phyloP scores from a whole-genome alignment of 2,329 filamentous ascomycete species.

The Neopestalotiopsis sp. region DNA sequence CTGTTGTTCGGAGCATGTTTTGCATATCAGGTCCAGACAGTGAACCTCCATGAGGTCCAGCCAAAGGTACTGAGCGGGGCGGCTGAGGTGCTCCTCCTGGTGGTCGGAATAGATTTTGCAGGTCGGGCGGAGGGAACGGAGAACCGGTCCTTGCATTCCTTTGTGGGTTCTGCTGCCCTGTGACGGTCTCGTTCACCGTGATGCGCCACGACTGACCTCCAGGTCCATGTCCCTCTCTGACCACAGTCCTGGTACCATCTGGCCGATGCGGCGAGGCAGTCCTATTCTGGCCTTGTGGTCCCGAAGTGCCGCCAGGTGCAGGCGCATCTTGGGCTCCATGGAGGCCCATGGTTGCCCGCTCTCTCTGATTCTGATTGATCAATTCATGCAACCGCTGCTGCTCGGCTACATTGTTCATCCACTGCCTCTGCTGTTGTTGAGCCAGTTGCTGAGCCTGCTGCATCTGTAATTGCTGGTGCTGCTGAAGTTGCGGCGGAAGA shows the following conservation, averaged over 20 bases:
- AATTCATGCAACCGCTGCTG: slow-evolving; percentile 42
- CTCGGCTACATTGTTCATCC: slow-evolving; percentile 42
- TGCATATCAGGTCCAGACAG: slow-evolving; percentile 51
- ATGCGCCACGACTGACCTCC: slow-evolving; percentile 59
- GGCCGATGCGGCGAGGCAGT: slow-evolving; percentile 39
- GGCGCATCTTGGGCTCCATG: slow-evolving; percentile 44
- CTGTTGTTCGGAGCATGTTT: slow-evolving; percentile 51
- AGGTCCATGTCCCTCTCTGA: slow-evolving; percentile 54
- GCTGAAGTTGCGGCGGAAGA: slow-evolving; percentile 21
- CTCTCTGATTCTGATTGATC: slow-evolving; percentile 50
- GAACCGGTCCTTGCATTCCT: slow-evolving; percentile 25
- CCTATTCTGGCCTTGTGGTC: slow-evolving; percentile 32
- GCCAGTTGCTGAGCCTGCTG: slow-evolving; percentile 8
- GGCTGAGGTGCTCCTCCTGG: slow-evolving; percentile 21
- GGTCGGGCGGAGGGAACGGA: slow-evolving; percentile 29
- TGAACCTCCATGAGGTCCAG: slow-evolving; percentile 39
- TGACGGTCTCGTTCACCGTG: slow-evolving; percentile 51
- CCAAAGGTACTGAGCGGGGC: slow-evolving; percentile 32
- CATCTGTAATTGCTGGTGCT: slow-evolving; percentile 26
- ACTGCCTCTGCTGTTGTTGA: slow-evolving; percentile 22
- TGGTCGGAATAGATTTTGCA: slow-evolving; percentile 22
- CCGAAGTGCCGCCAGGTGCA: slow-evolving; percentile 32
- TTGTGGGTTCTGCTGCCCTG: slow-evolving; percentile 26
- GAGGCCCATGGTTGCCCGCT: slow-evolving; percentile 45
- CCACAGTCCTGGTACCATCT: slow-evolving; percentile 47